phyloP scores from a whole-genome alignment of 805 yeast genomes.

The Cyberlindnera xylosilytica region DNA sequence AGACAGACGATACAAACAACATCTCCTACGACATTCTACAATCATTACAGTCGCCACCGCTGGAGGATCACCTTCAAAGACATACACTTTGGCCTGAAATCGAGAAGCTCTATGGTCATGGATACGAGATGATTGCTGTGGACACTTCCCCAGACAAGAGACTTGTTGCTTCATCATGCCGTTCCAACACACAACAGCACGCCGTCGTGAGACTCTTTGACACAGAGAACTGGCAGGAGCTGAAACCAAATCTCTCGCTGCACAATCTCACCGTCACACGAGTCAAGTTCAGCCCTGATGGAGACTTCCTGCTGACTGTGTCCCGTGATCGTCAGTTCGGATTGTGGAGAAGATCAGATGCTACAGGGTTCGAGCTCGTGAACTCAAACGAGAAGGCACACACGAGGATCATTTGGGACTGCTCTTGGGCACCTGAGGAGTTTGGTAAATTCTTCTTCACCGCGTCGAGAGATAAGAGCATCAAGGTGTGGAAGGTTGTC shows the following conservation, averaged over 20 bases:
- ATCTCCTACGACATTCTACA: conserved; percentile 46
- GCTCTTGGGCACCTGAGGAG: conserved; percentile 72
- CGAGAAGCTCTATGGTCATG: conserved; percentile 95
- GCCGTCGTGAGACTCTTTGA: conserved; percentile 81
- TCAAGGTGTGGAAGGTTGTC: conserved; percentile 66
- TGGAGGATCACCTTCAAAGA: conserved; percentile 89
- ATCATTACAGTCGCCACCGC: conserved; percentile 58
- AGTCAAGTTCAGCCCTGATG: conserved; percentile 69
- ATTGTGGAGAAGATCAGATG: conserved; percentile 55
- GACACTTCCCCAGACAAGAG: conserved; percentile 63
- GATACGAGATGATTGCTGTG: conserved; percentile 84
- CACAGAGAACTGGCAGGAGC: conserved; percentile 57
- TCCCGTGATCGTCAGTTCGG: conserved; percentile 88
- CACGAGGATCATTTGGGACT: conserved; percentile 91
- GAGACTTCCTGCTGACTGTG: conserved; percentile 64
- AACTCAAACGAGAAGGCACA: conserved; percentile 69
- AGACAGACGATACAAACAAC: conserved; percentile 34
- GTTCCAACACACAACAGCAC: conserved; percentile 78
- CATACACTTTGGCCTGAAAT: conserved; percentile 93
- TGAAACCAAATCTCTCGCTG: conserved; percentile 53
- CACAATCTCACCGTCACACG: conserved; percentile 87
- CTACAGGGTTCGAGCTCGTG: conserved; percentile 38
- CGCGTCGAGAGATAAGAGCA: conserved; percentile 79
- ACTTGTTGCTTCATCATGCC: conserved; percentile 85
- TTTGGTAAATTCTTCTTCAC: conserved; percentile 62